Evolutionary conservation across 306 rosid genomes (phyloP), one percentile per base, ranked within the genome.

Genomic region (Cicer pinnatifidum): DNA sequence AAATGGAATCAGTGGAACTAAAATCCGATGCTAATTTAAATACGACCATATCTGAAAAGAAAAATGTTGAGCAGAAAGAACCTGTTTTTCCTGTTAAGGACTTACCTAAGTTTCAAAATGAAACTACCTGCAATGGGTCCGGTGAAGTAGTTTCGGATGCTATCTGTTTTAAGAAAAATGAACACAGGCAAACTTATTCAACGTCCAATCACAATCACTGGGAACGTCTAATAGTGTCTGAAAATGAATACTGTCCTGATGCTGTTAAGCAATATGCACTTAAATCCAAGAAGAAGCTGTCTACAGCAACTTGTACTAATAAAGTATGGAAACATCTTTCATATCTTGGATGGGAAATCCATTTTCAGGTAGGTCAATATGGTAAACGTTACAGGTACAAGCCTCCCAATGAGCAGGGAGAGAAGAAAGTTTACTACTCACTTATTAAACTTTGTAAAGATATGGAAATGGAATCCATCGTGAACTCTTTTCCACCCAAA

Each of bases 271-370:
- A 80, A 35, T 89, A 86, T 72, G 52, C 5, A 17, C 50, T 37
- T 41, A 33, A 28, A 46, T 41, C 8, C 35, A 19, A 23, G 0
- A 45, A 11, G 43, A 75, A 1, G 23, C 6, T 1, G 12, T 4
- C 3, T 6, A 35, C 0, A 53, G 9, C 16, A 63, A 33, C 43
- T 40, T 43, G 69, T 56, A 43, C 2, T 23, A 69, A 71, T 12
- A 51, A 79, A 64, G 72, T 75, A 40, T 71, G 35, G 61, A 82
- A 81, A 58, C 93, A 91, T 85, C 85, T 91, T 82, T 74, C 46
- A n/a, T 79, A 73, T 75, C 81, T 86, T 64, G 97, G 97, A 60
- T 91, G 97, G 96, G 72, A 86, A 80, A 81, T 89, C 75, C 88
- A 89, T 11, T 63, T 46, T 17, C 8, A 28, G 0, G 16, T 1